Conservation (phyloP, 2,329 filamentous ascomycete species). For the Ascosphaera aggregata region DNA sequence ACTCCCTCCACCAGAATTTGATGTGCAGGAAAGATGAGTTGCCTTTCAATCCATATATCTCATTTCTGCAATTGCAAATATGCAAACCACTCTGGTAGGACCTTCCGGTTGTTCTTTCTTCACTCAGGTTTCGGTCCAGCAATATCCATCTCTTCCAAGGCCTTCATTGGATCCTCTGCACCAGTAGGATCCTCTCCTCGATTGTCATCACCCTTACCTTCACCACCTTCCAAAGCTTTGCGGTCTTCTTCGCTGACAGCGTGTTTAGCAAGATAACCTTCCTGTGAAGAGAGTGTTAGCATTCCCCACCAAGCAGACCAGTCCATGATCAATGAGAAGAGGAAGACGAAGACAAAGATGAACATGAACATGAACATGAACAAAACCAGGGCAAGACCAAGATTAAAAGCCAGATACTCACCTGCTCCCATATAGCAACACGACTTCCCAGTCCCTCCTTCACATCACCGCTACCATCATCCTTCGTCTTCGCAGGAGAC, state of each 20-base stretch:
- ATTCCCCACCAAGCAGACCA: conserved; percentile 1
- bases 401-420: no score
- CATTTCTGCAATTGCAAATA: no score
- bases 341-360: no score
- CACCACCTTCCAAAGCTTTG: conserved; percentile 31
- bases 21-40: background rate
- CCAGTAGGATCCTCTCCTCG: conserved; percentile 21
- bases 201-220: conserved; percentile 27
- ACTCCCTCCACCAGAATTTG: no score
- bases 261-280: conserved; percentile 79
- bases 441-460: conserved; percentile 83
- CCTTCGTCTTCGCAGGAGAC: conserved; percentile 74
- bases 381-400: no score
- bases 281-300: conserved; percentile 29
- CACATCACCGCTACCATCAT: conserved; percentile 60
- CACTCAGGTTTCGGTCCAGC: conserved; percentile 68
- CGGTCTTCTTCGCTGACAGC: conserved; percentile 63
- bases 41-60: background rate
- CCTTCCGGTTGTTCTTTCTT: conserved; percentile 11
- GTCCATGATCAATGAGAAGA: no score
- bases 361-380: no score
- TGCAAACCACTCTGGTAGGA: conserved; percentile 1
- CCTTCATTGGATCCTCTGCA: conserved; percentile 79
- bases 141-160: conserved; percentile 76
- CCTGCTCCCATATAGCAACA: conserved; percentile 93